Evolutionary conservation across 1,139 yeast species (phyloP).

Genomic region (Arxiozyma slooffiae): DNA sequence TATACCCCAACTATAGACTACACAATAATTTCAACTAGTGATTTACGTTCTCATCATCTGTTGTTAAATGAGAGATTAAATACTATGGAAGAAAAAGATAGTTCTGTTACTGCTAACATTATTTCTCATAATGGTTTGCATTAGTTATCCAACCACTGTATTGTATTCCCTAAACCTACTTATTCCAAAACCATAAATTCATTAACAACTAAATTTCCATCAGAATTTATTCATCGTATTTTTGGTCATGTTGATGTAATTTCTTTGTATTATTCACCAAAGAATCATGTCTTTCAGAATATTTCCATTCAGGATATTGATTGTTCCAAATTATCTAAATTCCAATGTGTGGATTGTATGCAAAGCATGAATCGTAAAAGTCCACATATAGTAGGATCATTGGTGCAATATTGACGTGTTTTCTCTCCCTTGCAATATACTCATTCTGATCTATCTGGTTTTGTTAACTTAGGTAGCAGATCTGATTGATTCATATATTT

Average conservation of each 20-base stretch:
- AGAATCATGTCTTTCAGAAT: not conserved
- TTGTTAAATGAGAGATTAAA: too few species aligned
- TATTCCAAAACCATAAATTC: not conserved
- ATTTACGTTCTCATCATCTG: too few species aligned
- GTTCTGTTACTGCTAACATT: not conserved
- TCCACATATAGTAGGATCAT: conserved; percentile 4
- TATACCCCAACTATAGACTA: too few species aligned
- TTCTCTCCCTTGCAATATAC: conserved; percentile 6
- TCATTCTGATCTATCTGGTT: conserved; percentile 9
- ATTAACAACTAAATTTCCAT: not conserved
- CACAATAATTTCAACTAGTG: too few species aligned
- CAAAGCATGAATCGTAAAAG: conserved; percentile 3
- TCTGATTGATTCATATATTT: conserved; percentile 5
- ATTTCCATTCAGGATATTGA: not conserved
- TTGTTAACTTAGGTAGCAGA: not conserved
- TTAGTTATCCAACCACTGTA: not conserved
- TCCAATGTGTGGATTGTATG: conserved; percentile 4
- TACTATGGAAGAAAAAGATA: too few species aligned
- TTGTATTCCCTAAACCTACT: not conserved
- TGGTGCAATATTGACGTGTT: conserved; percentile 2
- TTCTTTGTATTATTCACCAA: not conserved
- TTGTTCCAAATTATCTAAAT: not conserved
- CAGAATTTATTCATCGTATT: conserved; percentile 1
- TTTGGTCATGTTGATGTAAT: conserved; percentile 1
- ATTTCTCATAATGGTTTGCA: too few species aligned